These are phyloP conservation scores for Diospyros kaki DNA, from an alignment of 148 eudicot genomes.

Conservation along the genomic window DNA sequence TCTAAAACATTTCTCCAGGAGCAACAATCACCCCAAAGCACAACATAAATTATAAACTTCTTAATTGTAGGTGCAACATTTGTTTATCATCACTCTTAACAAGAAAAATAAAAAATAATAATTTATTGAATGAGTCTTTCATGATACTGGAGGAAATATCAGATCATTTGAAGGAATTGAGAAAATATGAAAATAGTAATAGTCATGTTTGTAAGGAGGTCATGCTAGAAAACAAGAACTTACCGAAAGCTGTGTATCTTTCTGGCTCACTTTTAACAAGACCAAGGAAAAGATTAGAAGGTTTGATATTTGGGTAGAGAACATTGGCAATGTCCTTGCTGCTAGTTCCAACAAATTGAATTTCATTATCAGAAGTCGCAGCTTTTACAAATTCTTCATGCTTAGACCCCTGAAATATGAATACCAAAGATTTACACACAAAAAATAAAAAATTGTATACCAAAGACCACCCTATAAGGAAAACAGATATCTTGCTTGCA, in stretches of 20 bases:
- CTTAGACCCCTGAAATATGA: conserved; percentile 54
- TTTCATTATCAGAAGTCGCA: conserved; percentile 65
- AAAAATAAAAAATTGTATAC: too few relatives aligned
- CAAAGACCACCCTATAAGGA: not conserved
- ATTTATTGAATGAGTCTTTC: not conserved
- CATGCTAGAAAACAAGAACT: too few relatives aligned
- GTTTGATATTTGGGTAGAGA: conserved; percentile 53
- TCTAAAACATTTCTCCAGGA: not conserved
- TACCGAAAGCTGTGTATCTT: conserved; percentile 41
- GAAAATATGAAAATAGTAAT: not conserved
- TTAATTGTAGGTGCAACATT: not conserved
- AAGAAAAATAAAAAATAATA: not conserved
- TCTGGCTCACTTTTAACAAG: conserved; percentile 91
- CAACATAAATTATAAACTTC: not conserved
- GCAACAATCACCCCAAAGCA: not conserved
- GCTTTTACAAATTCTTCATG: conserved; percentile 78
- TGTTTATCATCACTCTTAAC: not conserved
- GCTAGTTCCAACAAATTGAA: conserved; percentile 81
- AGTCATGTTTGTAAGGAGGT: not conserved
- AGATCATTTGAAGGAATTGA: not conserved
- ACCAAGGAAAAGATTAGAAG: conserved; percentile 48
- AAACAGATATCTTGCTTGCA: not conserved
- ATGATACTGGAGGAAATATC: not conserved
- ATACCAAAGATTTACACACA: not conserved
- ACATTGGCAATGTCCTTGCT: conserved; percentile 47